Base-by-base conservation (phyloP, 176 grass and related monocot species). In the Aechmea fasciata region DNA sequence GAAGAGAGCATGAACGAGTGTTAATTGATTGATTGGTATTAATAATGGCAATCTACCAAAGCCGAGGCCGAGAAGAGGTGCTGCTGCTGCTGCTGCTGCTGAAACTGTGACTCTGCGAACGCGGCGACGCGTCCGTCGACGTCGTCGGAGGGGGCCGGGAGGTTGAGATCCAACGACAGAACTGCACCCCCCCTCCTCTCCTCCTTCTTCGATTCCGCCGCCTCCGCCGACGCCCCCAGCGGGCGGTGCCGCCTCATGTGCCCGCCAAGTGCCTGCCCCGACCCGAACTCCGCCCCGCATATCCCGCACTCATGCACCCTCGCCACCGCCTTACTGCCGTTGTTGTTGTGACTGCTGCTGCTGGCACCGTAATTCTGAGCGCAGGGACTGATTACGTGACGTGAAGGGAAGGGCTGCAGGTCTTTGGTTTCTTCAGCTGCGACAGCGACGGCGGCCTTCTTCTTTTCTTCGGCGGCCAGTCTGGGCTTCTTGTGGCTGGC, bases 401-500 rank as follows among this genome's bases (percentile, higher is more conserved):
- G 29, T 5, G 29, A 3, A 52, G 11, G 41, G 3, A 1, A 17
- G 3, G 48, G 63, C 52, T 59, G 11, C 7, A 2, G n/a, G 9
- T 12, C 55, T n/a, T 14, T 52, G 3, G 7, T 47, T 14, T 61
- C 74, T 1, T 59, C 74, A 33, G 25, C 48, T 19, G 13, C 49
- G 7, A 33, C 51, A 11, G 7, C 3, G n/a, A n/a, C n/a, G n/a
- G n/a, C n/a, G n/a, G n/a, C n/a, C n/a, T n/a, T n/a, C 18, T 76
- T 76, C 64, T 48, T 76, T 13, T 47, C 63, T 9, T 67, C 64
- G 25, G 11, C 24, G 53, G 47, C 1, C 72, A 48, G 1, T 11
- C 14, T 50, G 33, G 82, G 95, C 69, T 94, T 99, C 76, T 88
- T 94, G 77, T 99, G 90, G 78, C 95, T 99, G 11, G 95, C 90